Base-by-base conservation (phyloP, 164 flowering plant genomes). In the Piper longum region DNA sequence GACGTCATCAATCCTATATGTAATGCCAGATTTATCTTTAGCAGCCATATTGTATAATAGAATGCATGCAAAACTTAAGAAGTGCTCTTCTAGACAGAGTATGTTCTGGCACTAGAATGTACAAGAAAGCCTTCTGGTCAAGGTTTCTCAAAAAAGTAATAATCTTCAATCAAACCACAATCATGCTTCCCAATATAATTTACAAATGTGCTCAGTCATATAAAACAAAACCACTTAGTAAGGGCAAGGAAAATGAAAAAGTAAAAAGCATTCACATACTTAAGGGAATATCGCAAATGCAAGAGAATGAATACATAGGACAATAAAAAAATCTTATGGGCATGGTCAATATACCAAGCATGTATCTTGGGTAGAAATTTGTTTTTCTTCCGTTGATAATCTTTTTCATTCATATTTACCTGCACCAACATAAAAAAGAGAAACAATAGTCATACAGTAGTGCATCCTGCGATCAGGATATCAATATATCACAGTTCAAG, bases 331-430 rank as follows among this genome's bases (percentile, higher is more conserved):
- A 56, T 17, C 12, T 54, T 13, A 55, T 57, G 41, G 16, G 19
- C 12, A 19, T 48, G 36, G 43, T 4, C 51, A 36, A 63, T 74
- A 76, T 86, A 95, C 99, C 99, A 95, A 56, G 97, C 96, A 83
- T 95, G 99, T 64, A 95, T 95, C 84, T 95, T 95, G 19, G 97
- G 96, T 68, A 95, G 80, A 79, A 83, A 95, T 79, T 95, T 95
- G 85, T 95, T 95, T 83, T 95, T 95, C 77, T 89, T 95, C 61
- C 99, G 85, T 66, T 88, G 96, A 70, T 95, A 95, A 70, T 95
- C 99, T 76, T 66, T 95, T 81, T 95, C 99, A 65, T 81, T 95
- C 99, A 95, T 88, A 76, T 95, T 95, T 68, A 91, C 96, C 99
- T 95, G 85, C 18, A 45, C 26, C 7, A 36, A 57, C 39, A 39